Conservation (phyloP, 805 yeast species). For the Cyberlindnera mycetangii region DNA sequence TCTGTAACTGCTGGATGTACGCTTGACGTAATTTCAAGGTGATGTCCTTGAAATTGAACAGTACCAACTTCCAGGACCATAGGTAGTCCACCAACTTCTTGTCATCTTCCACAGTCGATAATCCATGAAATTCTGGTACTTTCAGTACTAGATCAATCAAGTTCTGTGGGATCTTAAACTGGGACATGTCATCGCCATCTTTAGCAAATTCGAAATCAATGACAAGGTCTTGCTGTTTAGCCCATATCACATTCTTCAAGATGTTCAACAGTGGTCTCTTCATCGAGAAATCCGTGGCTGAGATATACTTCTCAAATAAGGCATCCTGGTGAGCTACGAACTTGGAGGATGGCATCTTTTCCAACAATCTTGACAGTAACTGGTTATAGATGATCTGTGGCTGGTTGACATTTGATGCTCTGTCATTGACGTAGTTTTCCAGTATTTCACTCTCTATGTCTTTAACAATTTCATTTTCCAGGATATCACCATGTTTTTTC, state of each 20-base stretch:
- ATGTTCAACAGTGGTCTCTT: conserved; percentile 44
- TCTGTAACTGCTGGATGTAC: conserved; percentile 56
- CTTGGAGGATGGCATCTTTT: conserved; percentile 30
- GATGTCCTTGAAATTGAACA: conserved; percentile 59
- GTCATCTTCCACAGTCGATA: conserved; percentile 34
- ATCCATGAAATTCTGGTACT: conserved; percentile 36
- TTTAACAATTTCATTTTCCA: conserved; percentile 32
- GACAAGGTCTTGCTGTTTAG: conserved; percentile 54
- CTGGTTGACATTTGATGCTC: conserved; percentile 27
- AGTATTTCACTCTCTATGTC: conserved; percentile 39
- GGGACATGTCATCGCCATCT: conserved; percentile 19
- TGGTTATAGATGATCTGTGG: conserved; percentile 35
- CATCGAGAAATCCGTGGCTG: conserved; percentile 31
- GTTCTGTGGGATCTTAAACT: conserved; percentile 29
- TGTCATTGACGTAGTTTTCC: conserved; percentile 37
- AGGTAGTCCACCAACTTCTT: conserved; percentile 41
- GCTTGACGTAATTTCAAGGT: conserved; percentile 61
- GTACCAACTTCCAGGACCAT: conserved; percentile 67
- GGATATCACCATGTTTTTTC: conserved; percentile 19
- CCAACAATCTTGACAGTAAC: conserved; percentile 33
- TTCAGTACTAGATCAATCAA: conserved; percentile 36
- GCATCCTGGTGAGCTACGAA: conserved; percentile 33
- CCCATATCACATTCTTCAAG: conserved; percentile 39
- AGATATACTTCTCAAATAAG: conserved; percentile 34
- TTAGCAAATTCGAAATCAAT: conserved; percentile 58